Evolutionary conservation across 2,329 filamentous ascomycete species (phyloP).

Genomic region (Sclerotinia subarctica): DNA sequence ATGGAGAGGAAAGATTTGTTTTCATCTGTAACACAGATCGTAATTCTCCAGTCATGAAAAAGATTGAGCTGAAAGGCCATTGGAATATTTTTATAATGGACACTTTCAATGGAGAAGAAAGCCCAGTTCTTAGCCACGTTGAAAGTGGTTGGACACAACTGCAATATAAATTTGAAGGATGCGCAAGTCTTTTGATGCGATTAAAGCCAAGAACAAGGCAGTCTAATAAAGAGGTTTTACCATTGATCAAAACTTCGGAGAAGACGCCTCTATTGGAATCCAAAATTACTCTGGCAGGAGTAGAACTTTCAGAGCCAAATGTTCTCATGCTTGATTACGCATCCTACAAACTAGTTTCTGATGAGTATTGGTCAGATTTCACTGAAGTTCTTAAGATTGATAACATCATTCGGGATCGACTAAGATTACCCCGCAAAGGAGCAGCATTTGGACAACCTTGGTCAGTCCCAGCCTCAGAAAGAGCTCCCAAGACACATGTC

Average conservation of each 20-base stretch:
- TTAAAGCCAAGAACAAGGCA: slow-evolving; percentile 23
- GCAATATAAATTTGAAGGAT: slow-evolving; percentile 36
- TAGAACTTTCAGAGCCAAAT: slow-evolving; percentile 36
- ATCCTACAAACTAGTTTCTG: slow-evolving; percentile 31
- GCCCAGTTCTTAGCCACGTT: slow-evolving; percentile 10
- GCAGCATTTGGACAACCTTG: slow-evolving; percentile 36
- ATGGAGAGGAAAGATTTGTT: slow-evolving; percentile 34
- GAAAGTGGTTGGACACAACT: slow-evolving; percentile 32
- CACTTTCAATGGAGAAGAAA: slow-evolving; percentile 33
- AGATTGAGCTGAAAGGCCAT: slow-evolving; percentile 31
- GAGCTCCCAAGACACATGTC: slow-evolving; percentile 28
- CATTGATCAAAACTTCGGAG: background rate
- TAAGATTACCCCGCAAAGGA: slow-evolving; percentile 34
- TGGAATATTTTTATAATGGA: slow-evolving; percentile 36
- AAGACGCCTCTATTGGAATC: slow-evolving; percentile 14
- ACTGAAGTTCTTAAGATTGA: slow-evolving; percentile 37
- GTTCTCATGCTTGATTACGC: slow-evolving; percentile 39
- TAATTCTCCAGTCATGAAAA: slow-evolving; percentile 26
- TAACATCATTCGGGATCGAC: slow-evolving; percentile 33
- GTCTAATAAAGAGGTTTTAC: background rate
- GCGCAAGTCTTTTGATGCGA: slow-evolving; percentile 35
- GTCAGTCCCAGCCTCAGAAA: slow-evolving; percentile 28
- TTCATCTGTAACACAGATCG: slow-evolving; percentile 39
- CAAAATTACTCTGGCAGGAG: slow-evolving; percentile 15
- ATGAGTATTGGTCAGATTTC: slow-evolving; percentile 26